Evolutionary conservation across 2,329 filamentous ascomycete species (phyloP).

Genomic region (Penicillium sp.): DNA sequence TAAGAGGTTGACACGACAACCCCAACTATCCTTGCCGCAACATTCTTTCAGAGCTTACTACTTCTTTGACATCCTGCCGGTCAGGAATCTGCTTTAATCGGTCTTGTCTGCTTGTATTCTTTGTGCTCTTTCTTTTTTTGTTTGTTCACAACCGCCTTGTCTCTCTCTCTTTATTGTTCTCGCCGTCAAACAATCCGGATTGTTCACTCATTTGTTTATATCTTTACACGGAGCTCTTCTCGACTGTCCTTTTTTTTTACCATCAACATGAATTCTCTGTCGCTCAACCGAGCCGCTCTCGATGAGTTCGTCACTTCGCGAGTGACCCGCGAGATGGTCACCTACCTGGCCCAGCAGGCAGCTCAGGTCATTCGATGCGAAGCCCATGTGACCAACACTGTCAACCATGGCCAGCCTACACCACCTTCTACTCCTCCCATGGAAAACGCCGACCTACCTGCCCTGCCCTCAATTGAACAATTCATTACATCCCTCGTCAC

Average conservation of each 20-base stretch:
- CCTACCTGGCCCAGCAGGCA: slow-evolving; percentile 49
- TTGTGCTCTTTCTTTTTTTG: background rate
- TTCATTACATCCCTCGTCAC: slow-evolving; percentile 92
- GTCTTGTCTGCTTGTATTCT: background rate
- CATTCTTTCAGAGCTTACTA: slow-evolving; percentile 24
- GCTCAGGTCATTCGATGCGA: slow-evolving; percentile 53
- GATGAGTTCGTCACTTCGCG: slow-evolving; percentile 51
- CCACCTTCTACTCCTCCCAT: slow-evolving; percentile 62
- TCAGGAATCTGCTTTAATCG: slow-evolving; percentile 20
- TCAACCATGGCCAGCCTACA: slow-evolving; percentile 56
- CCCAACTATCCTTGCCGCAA: slow-evolving; percentile 34
- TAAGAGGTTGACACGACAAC: slow-evolving; percentile 41
- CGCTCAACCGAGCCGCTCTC: slow-evolving; percentile 46
- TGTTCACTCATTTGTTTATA: background rate
- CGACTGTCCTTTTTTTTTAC: slow-evolving; percentile 12
- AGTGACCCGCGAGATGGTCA: slow-evolving; percentile 52
- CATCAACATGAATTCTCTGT: slow-evolving; percentile 13
- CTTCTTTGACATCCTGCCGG: slow-evolving; percentile 30
- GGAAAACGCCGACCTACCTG: slow-evolving; percentile 44
- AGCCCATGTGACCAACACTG: slow-evolving; percentile 50
- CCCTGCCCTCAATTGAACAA: slow-evolving; percentile 76
- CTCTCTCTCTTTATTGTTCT: background rate
- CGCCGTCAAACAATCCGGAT: background rate
- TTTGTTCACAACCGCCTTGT: background rate
- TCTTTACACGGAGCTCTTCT: background rate